Evolutionary conservation across 192 early-diverging fungal species (phyloP), one percentile per base, ranked within the genome.

Genomic region (Coemansia sp.): DNA sequence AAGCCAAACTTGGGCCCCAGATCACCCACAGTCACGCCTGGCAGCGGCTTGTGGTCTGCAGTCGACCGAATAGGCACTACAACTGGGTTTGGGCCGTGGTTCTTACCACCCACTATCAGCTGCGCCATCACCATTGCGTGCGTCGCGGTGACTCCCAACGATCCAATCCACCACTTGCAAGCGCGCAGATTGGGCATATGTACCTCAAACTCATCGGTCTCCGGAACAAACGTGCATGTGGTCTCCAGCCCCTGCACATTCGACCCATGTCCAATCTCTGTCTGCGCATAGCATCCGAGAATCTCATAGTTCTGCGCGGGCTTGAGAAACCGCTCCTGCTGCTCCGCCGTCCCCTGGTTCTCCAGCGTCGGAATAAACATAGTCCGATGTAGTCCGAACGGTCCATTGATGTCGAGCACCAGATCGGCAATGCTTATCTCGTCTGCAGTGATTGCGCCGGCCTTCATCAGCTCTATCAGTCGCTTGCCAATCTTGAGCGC

Each of bases 241-340:
- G 93, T 95, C 82, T 95, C 93, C 24, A 95, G 82, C 3, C 91
- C 93, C 83, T 92, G 89, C n/a, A 95, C 88, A 54, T 95, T 95
- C 10, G 67, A 68, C 2, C 72, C 71, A 28, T 75, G 71, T 22
- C 90, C 89, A 23, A 94, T 83, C 78, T 93, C 93, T 2, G 92
- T 93, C 66, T 93, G 92, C 27, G 92, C 89, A 60, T 93, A 93
- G 74, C 91, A 93, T 49, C 92, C 92, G 62, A 93, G 88, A 58
- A 95, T 90, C 55, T 89, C 83, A 68, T 90, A 88, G 24, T 84
- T 75, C 34, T 84, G 58, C 14, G 92, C 92, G 30, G 87, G 88
- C 69, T 84, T 82, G 26, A 93, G 73, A 71, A 90, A 95, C 58
- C 87, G 68, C 52, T 87, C 86, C 62, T 89, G 81, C 82, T 95